Evolutionary conservation across 805 yeast species (phyloP).

Genomic region (Cyberlindnera galapagoensis): DNA sequence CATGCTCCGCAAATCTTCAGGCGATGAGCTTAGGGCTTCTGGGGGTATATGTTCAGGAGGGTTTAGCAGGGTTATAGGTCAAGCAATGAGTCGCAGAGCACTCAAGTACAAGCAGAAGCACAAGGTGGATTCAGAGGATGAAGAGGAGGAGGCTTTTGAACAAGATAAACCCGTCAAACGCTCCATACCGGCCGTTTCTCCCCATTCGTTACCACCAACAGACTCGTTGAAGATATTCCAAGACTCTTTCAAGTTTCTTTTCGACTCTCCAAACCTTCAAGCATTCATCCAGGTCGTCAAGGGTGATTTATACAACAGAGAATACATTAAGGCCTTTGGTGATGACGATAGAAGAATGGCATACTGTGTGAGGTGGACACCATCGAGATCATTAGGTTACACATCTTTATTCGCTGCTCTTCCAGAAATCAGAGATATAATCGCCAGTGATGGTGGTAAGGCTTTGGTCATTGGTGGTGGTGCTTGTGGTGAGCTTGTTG

Average conservation of each 20-base stretch:
- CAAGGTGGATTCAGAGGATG: slow-evolving; percentile 2
- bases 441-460: slow-evolving; percentile 27
- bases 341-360: slow-evolving; percentile 60
- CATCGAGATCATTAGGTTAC: slow-evolving; percentile 73
- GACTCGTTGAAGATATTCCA: slow-evolving; percentile 20
- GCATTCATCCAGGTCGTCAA: slow-evolving; percentile 62
- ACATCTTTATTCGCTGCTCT: slow-evolving; percentile 56
- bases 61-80: neutral
- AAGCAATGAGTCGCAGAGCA: slow-evolving; percentile 23
- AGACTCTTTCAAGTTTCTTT: slow-evolving; percentile 16
- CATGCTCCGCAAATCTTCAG: neutral
- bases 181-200: slow-evolving; percentile 15
- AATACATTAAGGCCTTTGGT: slow-evolving; percentile 65
- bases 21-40: slow-evolving; percentile 1
- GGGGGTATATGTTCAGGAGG: too few relatives aligned
- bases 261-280: slow-evolving; percentile 22
- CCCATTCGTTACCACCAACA: slow-evolving; percentile 16
- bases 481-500: slow-evolving; percentile 76
- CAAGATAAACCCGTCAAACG: neutral
- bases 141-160: slow-evolving; percentile 4
- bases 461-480: slow-evolving; percentile 81
- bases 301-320: slow-evolving; percentile 59
- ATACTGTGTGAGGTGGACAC: slow-evolving; percentile 81
- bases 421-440: slow-evolving; percentile 31
- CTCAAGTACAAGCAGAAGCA: slow-evolving; percentile 15